Base-by-base conservation (phyloP, 2,329 filamentous ascomycete genomes). In the Fusarium armeniacum region DNA sequence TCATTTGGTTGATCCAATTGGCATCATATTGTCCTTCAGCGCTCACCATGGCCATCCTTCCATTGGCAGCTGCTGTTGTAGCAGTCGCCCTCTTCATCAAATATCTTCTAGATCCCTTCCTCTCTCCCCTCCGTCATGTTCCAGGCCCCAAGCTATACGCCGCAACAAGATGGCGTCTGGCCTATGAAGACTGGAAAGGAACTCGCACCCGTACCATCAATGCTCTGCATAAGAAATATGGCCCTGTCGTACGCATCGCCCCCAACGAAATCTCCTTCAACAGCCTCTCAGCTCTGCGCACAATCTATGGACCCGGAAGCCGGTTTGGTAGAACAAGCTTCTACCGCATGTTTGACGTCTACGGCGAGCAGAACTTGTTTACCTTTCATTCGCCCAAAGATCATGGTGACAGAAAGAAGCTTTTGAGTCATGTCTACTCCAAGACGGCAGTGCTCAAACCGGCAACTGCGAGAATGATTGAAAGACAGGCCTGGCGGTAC, bases 291-390 rank as follows among this genome's bases (percentile, higher is more conserved):
- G 86, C 85, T 0, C 65, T 87, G 38, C 80, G 81, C n/a, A 81
- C 81, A 1, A 87, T 88, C 24, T 87, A 88, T 72, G 85, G 85
- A 0, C 81, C 85, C 1, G 85, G 86, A 2, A 83, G 80, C 46
- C 81, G 81, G 1, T 87, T 83, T 58, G 84, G 83, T 41, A 75
- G 84, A 40, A 85, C 85, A 0, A 47, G 53, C 2, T 88, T 87
- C 69, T 88, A 88, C 58, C 80, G 82, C 45, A 86, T 87, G 83
- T 87, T 88, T 61, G 84, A 86, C 65, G 83, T 81, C 0, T 86
- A 86, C 51, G 84, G 84, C 0, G 77, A 78, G 12, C 82, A 81
- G 71, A 86, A 87, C 55, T 69, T 88, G 3, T 87, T 88, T 71
- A 85, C 84, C 0, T 87, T 87, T 62, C 76, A 77, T 9, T 76